Conservation (phyloP, 805 yeast species). For the Cyberlindnera xylosilytica region DNA sequence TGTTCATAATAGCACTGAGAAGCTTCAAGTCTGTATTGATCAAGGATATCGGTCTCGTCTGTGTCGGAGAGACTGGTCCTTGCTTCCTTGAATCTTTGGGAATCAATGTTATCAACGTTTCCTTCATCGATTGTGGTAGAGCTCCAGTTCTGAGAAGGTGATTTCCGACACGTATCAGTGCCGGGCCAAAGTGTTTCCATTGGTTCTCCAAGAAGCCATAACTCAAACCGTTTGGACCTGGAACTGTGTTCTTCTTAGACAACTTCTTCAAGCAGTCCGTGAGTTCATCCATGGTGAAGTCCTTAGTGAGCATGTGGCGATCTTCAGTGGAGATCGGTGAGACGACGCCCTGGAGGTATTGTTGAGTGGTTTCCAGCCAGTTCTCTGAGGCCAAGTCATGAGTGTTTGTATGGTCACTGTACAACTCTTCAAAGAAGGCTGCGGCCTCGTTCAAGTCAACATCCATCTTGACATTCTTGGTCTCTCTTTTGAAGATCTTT, state of each 20-base stretch:
- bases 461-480: too few relatives aligned
- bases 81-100: neutral
- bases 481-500: too few relatives aligned
- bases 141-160: neutral
- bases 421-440: too few relatives aligned
- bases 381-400: too few relatives aligned
- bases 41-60: neutral
- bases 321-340: too few relatives aligned
- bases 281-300: neutral
- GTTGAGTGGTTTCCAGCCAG: too few relatives aligned
- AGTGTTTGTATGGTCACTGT: too few relatives aligned
- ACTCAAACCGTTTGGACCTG: neutral
- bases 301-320: neutral
- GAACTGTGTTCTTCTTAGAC: neutral
- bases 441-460: too few relatives aligned
- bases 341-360: too few relatives aligned
- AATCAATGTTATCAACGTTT: neutral
- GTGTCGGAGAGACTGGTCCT: neutral
- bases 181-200: neutral
- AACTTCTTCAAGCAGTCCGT: neutral
- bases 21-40: neutral
- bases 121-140: neutral
- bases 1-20: neutral
- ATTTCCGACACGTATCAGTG: neutral
- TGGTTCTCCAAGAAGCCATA: neutral